Base-by-base conservation (phyloP, 2,329 filamentous ascomycete species). In the Verticillium nubilum region DNA sequence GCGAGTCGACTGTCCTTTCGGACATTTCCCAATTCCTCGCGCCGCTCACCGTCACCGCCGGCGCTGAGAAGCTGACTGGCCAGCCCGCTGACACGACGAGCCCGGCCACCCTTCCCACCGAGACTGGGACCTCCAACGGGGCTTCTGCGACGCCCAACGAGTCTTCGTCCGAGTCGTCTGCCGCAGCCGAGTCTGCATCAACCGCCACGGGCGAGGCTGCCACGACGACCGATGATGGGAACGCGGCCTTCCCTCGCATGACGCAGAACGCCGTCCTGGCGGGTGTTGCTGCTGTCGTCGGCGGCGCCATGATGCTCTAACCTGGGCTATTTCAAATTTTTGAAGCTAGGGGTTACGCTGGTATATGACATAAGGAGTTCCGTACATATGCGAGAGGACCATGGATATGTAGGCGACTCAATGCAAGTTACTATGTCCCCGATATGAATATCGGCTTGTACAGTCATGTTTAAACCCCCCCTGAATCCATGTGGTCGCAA, bases 1-100 rank as follows among this genome's bases (percentile, higher is more conserved):
- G 37, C 13, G 56, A 58, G 37, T 10, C 37, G 37, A 47, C 37
- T 7, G 54, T 59, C 13, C 52, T 64, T 6, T 62, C 64, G 3
- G 65, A 61, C 23, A 69, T 72, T 60, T 56, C 42, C 29, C 57
- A 58, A 9, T 59, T 58, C 42, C 62, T 69, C 42, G 31, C 64
- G 13, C 68, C 73, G 59, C 69, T 77, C 26, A 74, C 73, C 33
- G 62, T 78, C 57, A 76, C 75, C 19, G 72, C 71, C 17, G 76
- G 75, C 4, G 58, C 68, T 33, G 70, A 76, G 56, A 75, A 75
- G 66, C 66, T 78, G 23, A 56, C 56, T 13, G 62, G 27, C 31
- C 31, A 56, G 35, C 52, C 57, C 28, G 37, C 27, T 15, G 52
- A 56, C 17, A 29, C 62, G 42, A 65, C 64, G 28, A 64, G 65